phyloP scores from a whole-genome alignment of 148 eudicot species.

The Spergularia marina region DNA sequence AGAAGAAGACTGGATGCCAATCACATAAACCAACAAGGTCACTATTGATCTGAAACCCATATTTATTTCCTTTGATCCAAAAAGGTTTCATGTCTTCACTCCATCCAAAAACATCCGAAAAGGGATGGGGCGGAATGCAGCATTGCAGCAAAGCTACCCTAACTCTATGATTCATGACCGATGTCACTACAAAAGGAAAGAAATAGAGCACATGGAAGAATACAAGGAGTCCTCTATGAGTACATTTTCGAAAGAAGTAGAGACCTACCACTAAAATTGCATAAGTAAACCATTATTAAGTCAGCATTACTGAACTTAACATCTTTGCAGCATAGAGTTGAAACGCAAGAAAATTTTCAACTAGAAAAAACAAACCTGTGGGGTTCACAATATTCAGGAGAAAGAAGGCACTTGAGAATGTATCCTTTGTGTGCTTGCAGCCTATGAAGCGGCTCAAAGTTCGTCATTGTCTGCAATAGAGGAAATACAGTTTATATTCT shows the following conservation, averaged over 20 bases:
- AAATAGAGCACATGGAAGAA: not conserved
- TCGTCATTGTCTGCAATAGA: constrained; percentile 81
- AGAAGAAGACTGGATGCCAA: too few species aligned
- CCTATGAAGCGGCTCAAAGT: constrained; percentile 95
- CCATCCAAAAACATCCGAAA: too few species aligned
- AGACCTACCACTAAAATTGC: not conserved
- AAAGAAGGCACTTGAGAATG: constrained; percentile 92
- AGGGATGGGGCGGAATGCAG: too few species aligned
- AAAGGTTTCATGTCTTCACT: too few species aligned
- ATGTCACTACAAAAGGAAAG: not conserved
- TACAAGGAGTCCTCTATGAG: not conserved
- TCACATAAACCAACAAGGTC: too few species aligned
- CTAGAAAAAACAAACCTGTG: constrained; percentile 46
- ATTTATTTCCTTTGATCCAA: too few species aligned
- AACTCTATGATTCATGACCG: not conserved
- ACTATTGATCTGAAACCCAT: too few species aligned
- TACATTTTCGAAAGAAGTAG: not conserved
- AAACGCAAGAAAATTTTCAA: not conserved
- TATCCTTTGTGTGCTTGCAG: constrained; percentile 94
- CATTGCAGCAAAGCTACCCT: too few species aligned
- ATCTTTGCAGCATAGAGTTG: not conserved
- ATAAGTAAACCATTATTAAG: too few species aligned
- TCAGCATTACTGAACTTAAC: not conserved
- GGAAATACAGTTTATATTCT: constrained; percentile 12
- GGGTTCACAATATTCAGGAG: constrained; percentile 86